Conservation (phyloP, 768 basidiomycete species). For the Lanmaoa rubissima region DNA sequence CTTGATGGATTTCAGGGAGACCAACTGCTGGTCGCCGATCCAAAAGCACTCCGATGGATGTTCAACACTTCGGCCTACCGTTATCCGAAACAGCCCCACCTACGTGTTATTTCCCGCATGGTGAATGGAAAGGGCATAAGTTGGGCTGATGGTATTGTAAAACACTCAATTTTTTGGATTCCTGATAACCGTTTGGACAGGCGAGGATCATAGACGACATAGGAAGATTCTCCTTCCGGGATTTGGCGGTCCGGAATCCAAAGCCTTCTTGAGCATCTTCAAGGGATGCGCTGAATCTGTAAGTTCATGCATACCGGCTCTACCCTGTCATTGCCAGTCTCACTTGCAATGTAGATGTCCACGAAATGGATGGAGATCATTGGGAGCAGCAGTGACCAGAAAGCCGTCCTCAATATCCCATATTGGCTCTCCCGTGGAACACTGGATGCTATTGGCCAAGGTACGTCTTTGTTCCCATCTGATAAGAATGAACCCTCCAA, state of each 20-base stretch:
- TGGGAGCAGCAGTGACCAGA: background rate
- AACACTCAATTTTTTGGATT: constrained; percentile 7
- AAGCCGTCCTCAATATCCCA: constrained; percentile 24
- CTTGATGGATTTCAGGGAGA: constrained; percentile 35
- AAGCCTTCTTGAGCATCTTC: constrained; percentile 51
- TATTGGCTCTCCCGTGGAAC: constrained; percentile 42
- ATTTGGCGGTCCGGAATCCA: constrained; percentile 51
- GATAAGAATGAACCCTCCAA: background rate
- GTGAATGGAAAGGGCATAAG: constrained; percentile 35
- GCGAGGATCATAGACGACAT: constrained; percentile 52
- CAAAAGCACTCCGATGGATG: constrained; percentile 42
- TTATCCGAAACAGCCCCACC: constrained; percentile 37
- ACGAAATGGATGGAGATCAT: constrained; percentile 26
- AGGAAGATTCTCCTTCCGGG: constrained; percentile 54
- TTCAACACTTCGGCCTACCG: constrained; percentile 43
- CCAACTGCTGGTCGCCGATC: constrained; percentile 45
- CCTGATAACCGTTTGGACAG: constrained; percentile 9
- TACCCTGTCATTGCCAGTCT: background rate
- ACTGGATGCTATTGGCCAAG: constrained; percentile 51
- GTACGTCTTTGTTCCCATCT: constrained; percentile 20
- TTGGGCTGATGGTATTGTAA: constrained; percentile 41
- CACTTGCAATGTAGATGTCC: constrained; percentile 16
- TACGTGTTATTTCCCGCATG: constrained; percentile 16
- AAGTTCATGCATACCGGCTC: background rate
- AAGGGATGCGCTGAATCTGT: constrained; percentile 34